These are phyloP conservation scores for Starmera amethionina DNA, from an alignment of 805 yeast species.

Conservation along the genomic window DNA sequence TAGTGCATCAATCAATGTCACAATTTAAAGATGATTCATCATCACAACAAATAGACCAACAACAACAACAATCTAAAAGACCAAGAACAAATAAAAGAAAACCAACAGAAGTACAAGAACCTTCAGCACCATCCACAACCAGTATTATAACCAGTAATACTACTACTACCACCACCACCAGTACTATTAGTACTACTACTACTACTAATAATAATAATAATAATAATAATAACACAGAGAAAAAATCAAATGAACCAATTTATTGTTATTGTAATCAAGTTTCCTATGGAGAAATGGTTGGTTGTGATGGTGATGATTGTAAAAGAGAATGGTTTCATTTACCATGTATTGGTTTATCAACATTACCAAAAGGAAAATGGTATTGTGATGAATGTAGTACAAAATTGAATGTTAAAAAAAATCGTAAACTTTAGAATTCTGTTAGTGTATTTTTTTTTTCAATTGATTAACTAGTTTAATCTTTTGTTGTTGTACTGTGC, in stretches of 20 bases:
- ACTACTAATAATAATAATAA: neutral
- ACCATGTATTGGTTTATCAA: slow-evolving; percentile 81
- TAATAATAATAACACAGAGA: neutral
- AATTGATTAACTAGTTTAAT: no score
- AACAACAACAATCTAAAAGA: neutral
- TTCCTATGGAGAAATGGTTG: slow-evolving; percentile 98
- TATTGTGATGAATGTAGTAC: slow-evolving; percentile 56
- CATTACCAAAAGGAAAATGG: slow-evolving; percentile 84
- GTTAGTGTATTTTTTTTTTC: no score
- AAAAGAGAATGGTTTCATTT: slow-evolving; percentile 93
- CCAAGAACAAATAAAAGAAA: neutral
- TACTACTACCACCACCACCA: neutral
- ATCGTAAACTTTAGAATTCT: no score
- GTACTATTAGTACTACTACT: neutral
- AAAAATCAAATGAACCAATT: slow-evolving; percentile 51
- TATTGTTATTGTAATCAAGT: slow-evolving; percentile 96
- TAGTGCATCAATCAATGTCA: neutral
- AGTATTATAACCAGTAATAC: slow-evolving; percentile 1
- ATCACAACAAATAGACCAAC: neutral
- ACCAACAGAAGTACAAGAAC: neutral
- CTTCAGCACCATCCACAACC: neutral
- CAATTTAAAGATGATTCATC: neutral
- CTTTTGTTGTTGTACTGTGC: no score
- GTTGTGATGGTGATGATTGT: slow-evolving; percentile 93
- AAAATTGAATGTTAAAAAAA: slow-evolving; percentile 10